A percentile compares a stretch with the other conserved stretches of the same genome.
Evolutionary conservation across 495 filamentous ascomycete species (phyloP).

Genomic region (Podospora pseudocomata): DNA sequence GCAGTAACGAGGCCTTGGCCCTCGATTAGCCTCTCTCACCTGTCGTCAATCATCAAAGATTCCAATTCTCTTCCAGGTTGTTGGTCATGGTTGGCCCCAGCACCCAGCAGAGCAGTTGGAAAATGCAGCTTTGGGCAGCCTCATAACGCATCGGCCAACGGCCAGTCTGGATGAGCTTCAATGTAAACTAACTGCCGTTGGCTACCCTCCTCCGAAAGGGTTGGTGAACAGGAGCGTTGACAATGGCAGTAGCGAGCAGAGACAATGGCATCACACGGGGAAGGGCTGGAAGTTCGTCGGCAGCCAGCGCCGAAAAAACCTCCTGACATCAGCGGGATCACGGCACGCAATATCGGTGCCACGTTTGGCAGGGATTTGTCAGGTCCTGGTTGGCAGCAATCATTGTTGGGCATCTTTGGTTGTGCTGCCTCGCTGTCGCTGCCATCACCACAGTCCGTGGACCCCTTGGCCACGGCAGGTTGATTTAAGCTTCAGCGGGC

Average conservation of each 20-base stretch:
- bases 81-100: not conserved
- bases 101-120: not conserved
- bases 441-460: not conserved
- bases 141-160: constrained; percentile 7
- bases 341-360: constrained; percentile 23
- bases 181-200: not conserved
- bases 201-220: not conserved
- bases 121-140: constrained; percentile 8
- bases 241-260: too few relatives aligned
- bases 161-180: not conserved
- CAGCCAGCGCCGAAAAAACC: not conserved
- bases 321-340: constrained; percentile 7
- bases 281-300: not conserved
- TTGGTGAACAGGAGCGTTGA: too few relatives aligned
- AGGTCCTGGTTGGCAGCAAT: constrained; percentile 22
- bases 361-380: constrained; percentile 31
- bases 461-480: not conserved
- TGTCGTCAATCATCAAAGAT: too few relatives aligned
- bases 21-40: constrained; percentile 14
- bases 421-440: not conserved
- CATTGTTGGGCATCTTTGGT: not conserved
- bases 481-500: constrained; percentile 8
- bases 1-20: constrained; percentile 29
- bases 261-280: too few relatives aligned
- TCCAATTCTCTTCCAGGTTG: not conserved